Base-by-base conservation (phyloP, 495 filamentous ascomycete genomes). In the Choiromyces venosus region DNA sequence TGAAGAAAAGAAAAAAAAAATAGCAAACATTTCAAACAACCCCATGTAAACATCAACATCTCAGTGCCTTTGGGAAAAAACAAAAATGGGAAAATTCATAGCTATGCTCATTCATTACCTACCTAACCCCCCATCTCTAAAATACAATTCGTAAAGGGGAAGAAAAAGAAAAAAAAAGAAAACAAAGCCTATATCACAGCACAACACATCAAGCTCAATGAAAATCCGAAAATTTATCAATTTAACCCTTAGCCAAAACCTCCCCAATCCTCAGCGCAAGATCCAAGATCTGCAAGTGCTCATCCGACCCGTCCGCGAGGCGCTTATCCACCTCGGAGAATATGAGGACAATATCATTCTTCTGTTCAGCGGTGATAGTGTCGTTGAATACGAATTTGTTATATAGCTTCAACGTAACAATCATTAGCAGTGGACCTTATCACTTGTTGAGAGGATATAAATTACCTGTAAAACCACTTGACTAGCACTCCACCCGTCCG, bases 401-500 rank as follows among this genome's bases (percentile, higher is more conserved):
- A 79, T 97, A 97, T 37, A 99, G 83, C 91, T 99, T 80, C 66
- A 72, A 68, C 65, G 7, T 9, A 38, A n/a, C n/a, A n/a, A n/a
- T n/a, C n/a, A n/a, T n/a, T n/a, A n/a, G n/a, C n/a, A n/a, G n/a
- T n/a, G n/a, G n/a, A n/a, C n/a, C n/a, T n/a, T n/a, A n/a, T n/a
- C n/a, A n/a, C n/a, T n/a, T n/a, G n/a, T 18, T 25, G 37, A 7
- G 4, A 6, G 40, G 16, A 68, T 39, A 68, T 81, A 84, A 82
- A n/a, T n/a, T 82, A 92, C 90, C 87, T 93, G 93, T 9, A 86
- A 82, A 65, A 97, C 85, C 29, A 96, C 85, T 84, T 98, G 95
- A 25, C 90, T 89, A n/a, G 94, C 95, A 83, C 93, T 97, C 96
- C 95, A 99, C 35, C 95, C 95, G 84, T 99, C 95, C 19, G 95